Evolutionary conservation across 805 yeast species (phyloP).

Genomic region (Isabelozyma gotoi): DNA sequence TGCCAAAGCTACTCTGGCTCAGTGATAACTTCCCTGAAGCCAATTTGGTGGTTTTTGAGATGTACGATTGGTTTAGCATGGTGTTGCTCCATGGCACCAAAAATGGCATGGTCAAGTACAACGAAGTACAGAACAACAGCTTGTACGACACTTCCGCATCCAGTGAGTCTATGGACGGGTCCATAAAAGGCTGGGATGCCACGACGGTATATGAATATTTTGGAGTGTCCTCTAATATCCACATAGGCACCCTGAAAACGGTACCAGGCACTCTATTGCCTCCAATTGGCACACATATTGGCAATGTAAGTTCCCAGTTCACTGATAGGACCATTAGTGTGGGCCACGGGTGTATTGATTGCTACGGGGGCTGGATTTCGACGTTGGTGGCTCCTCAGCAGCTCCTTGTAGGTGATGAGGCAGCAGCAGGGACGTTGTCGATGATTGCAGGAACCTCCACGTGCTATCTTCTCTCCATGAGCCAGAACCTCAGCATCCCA

Average conservation of each 20-base stretch:
- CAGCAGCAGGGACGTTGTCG: constrained; percentile 21
- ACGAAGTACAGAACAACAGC: constrained; percentile 1
- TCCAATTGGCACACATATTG: constrained; percentile 28
- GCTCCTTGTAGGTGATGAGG: not conserved
- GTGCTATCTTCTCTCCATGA: constrained; percentile 43
- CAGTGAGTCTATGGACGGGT: constrained; percentile 52
- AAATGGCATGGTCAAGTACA: constrained; percentile 8
- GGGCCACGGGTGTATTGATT: constrained; percentile 56
- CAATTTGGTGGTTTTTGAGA: constrained; percentile 44
- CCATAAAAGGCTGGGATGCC: constrained; percentile 53
- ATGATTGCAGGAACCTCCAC: constrained; percentile 67
- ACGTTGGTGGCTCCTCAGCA: constrained; percentile 21
- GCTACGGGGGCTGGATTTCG: constrained; percentile 56
- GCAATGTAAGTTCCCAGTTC: constrained; percentile 7
- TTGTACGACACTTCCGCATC: constrained; percentile 2
- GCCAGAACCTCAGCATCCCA: constrained; percentile 17
- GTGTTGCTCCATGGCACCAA: constrained; percentile 22
- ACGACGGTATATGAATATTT: constrained; percentile 16
- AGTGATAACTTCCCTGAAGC: constrained; percentile 18
- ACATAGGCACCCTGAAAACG: constrained; percentile 11
- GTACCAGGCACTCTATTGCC: constrained; percentile 17
- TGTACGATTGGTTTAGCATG: constrained; percentile 48
- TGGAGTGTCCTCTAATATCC: constrained; percentile 18
- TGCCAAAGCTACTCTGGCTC: constrained; percentile 50
- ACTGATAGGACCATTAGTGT: constrained; percentile 2